Base-by-base conservation (phyloP, 2,329 filamentous ascomycete genomes). In the Colletotrichum camelliae region DNA sequence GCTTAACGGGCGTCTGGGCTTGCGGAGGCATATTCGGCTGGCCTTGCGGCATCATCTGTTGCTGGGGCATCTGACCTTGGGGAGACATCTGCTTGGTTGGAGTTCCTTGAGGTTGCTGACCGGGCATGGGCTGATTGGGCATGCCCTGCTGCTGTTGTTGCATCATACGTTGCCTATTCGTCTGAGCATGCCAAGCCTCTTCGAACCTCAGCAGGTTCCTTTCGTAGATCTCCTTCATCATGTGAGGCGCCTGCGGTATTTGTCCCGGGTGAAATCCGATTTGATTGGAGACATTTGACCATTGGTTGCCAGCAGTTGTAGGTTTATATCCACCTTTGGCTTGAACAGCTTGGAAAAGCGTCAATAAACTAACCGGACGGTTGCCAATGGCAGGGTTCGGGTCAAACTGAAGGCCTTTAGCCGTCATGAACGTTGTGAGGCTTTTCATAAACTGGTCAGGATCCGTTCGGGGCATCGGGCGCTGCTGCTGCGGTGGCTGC, bases 161-260 rank as follows among this genome's bases (percentile, higher is more conserved):
- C 68, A 88, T 86, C 81, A 90, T 88, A 79, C 89, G 88, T 58
- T 88, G 86, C 31, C 87, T 87, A 78, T 87, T 88, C 77, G 91
- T 91, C 79, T 91, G 90, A 39, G 88, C 86, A 43, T 89, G 81
- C 87, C 90, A 94, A 3, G 90, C 90, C 75, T 93, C 91, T 82
- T 98, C 96, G 78, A 98, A 98, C 37, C 93, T 90, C 31, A 90
- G 86, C 7, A 98, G 86, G 78, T 96, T 96, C 43, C 91, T 89
- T 80, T 96, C 93, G 83, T 97, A 98, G 8, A 95, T 89, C 33
- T 90, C 88, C 79, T 93, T 92, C 79, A 98, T 83, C 79, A 97
- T 93, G 74, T 91, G 89, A 3, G 92, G 89, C 0, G 94, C 95
- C 12, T 88, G 90, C 2, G 93, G 93, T 70, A 91, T 86, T 77